Conservation (phyloP, 208 protist genomes). For the Trypanosoma melophagium region DNA sequence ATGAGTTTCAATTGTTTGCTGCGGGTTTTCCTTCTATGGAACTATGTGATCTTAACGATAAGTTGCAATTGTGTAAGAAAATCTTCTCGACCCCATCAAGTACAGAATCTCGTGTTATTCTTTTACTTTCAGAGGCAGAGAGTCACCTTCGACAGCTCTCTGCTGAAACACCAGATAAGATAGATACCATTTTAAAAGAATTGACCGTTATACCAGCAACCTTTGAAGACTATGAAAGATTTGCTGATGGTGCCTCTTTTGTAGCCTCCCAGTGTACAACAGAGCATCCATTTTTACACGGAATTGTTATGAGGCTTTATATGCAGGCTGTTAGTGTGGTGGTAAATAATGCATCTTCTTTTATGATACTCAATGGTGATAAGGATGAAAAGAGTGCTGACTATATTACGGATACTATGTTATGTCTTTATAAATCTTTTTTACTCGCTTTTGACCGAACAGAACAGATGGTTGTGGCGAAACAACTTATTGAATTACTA, state of each 20-base stretch:
- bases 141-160: conserved; percentile 19
- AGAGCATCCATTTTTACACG: conserved; percentile 17
- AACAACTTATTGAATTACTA: conserved; percentile 16
- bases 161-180: not conserved
- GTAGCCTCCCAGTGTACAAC: conserved; percentile 4
- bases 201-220: conserved; percentile 3
- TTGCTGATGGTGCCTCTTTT: conserved; percentile 25
- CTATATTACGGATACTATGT: conserved; percentile 19
- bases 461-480: conserved; percentile 18
- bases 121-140: conserved; percentile 24
- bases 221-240: conserved; percentile 20
- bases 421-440: conserved; percentile 32
- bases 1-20: conserved; percentile 31
- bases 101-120: conserved; percentile 11
- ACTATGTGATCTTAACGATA: conserved; percentile 15
- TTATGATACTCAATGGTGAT: not conserved
- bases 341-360: not conserved
- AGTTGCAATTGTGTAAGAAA: conserved; percentile 16
- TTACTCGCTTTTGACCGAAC: conserved; percentile 16
- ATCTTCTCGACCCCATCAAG: not conserved
- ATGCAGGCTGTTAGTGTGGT: conserved; percentile 4
- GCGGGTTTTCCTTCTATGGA: conserved; percentile 18
- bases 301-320: conserved; percentile 19
- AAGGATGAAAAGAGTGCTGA: not conserved
- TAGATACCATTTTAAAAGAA: conserved; percentile 21